These are phyloP conservation scores for Thalassiosira mediterranea DNA, from an alignment of 352 stramenopile species.

Conservation along the genomic window DNA sequence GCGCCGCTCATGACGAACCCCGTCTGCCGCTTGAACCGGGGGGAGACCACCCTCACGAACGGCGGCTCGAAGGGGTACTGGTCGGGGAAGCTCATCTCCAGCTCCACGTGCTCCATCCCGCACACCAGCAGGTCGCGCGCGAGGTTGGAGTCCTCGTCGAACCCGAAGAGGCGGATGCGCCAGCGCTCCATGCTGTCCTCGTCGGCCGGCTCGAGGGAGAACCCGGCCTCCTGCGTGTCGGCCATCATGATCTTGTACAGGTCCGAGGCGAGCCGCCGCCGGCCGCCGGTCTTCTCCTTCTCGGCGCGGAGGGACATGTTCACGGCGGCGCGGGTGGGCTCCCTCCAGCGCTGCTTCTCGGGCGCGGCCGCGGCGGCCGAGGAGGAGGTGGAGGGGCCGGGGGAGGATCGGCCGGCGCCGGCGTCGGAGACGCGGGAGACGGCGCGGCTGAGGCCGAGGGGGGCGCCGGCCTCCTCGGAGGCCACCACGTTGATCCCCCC, in stretches of 20 bases:
- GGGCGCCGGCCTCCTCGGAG: neutral
- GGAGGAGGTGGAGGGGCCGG: neutral
- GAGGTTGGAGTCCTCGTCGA: constrained; percentile 81
- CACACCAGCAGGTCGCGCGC: constrained; percentile 79
- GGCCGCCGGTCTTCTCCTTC: constrained; percentile 71
- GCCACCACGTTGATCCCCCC: constrained; percentile 18
- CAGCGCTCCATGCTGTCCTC: constrained; percentile 84
- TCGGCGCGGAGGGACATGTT: constrained; percentile 77
- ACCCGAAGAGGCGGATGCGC: constrained; percentile 84
- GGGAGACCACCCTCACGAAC: constrained; percentile 81
- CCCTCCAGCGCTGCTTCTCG: constrained; percentile 66
- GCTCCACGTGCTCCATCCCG: constrained; percentile 75
- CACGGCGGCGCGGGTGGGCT: constrained; percentile 64
- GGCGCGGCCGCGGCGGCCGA: neutral
- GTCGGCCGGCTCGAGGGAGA: constrained; percentile 65
- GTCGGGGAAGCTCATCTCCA: constrained; percentile 86
- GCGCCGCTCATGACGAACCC: constrained; percentile 86
- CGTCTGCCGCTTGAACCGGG: constrained; percentile 82
- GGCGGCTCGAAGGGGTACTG: constrained; percentile 85
- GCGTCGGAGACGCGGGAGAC: constrained; percentile 1
- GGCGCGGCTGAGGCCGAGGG: constrained; percentile 10
- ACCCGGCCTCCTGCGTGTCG: constrained; percentile 78
- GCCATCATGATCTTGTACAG: constrained; percentile 83
- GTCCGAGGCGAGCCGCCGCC: constrained; percentile 74
- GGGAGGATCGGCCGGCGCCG: neutral